Percentiles rank a stretch among this genome's conserved stretches.
Evolutionary conservation across 441 rosid genomes (phyloP).

Genomic region (Brassica hybrid): DNA sequence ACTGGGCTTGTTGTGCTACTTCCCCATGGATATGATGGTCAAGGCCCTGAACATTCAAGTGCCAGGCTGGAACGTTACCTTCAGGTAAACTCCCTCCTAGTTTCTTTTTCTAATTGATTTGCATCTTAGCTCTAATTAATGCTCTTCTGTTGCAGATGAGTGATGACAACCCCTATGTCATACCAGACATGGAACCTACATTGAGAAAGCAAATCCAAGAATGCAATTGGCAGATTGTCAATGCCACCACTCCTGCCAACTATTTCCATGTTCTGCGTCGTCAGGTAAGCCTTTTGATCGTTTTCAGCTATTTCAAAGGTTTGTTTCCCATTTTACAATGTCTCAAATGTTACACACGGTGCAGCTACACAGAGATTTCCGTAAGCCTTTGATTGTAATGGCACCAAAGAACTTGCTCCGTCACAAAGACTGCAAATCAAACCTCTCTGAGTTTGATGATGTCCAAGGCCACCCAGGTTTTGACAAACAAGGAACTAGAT

Average conservation of each 20-base stretch:
- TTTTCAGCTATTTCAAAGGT: constrained; percentile 7
- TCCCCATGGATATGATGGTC: constrained; percentile 99
- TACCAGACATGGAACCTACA: constrained; percentile 97
- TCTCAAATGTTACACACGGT: constrained; percentile 10
- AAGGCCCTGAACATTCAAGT: constrained; percentile 99
- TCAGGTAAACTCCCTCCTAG: constrained; percentile 57
- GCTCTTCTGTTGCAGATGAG: constrained; percentile 73
- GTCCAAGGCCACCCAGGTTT: constrained; percentile 98
- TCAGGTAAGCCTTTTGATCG: constrained; percentile 70
- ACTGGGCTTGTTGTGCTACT: constrained; percentile 92
- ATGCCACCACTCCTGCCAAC: constrained; percentile 97
- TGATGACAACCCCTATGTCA: constrained; percentile 85
- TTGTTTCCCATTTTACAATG: constrained; percentile 9
- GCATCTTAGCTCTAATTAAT: constrained; percentile 1
- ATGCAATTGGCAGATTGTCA: constrained; percentile 98
- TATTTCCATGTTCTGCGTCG: constrained; percentile 97
- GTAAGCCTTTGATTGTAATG: constrained; percentile 94
- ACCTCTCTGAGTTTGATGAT: constrained; percentile 96
- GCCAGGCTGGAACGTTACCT: constrained; percentile 97
- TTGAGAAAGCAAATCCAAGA: constrained; percentile 95
- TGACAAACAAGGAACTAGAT: constrained; percentile 98
- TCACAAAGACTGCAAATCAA: constrained; percentile 95
- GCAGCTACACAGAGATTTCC: constrained; percentile 93
- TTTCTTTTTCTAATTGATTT: neutral
- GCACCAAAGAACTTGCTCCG: constrained; percentile 97